A percentile compares a stretch with the other conserved stretches of the same genome.
Conservation (phyloP, 768 basidiomycete species). For the Tremella yokohamensis region DNA sequence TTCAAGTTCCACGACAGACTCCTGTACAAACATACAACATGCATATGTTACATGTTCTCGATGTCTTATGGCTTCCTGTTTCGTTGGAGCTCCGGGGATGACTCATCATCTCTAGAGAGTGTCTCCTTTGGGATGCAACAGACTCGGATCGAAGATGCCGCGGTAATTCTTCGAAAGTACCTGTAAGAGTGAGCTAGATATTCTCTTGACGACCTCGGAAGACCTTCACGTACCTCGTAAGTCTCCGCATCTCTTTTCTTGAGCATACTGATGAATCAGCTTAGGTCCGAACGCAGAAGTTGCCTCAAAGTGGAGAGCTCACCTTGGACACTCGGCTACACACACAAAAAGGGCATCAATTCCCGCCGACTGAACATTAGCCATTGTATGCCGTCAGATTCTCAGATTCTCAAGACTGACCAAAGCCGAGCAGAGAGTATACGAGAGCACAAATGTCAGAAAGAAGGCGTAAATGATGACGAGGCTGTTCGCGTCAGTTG, state of each 20-base stretch:
- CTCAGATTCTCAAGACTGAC: not conserved
- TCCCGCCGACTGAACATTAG: slow-evolving; percentile 4
- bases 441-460: not conserved
- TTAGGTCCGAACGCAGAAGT: not conserved
- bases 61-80: too few species aligned
- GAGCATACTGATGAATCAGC: too few species aligned
- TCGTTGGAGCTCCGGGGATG: too few species aligned
- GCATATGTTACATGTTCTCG: too few species aligned
- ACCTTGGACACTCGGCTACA: slow-evolving; percentile 1
- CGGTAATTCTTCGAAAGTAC: too few species aligned
- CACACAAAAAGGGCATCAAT: slow-evolving; percentile 5
- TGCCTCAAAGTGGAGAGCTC: not conserved
- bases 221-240: not conserved
- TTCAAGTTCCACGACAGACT: too few species aligned
- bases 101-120: too few species aligned
- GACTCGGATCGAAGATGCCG: too few species aligned
- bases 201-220: too few species aligned
- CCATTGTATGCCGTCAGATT: not conserved
- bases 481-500: not conserved
- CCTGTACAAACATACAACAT: too few species aligned
- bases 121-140: too few species aligned
- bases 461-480: slow-evolving; percentile 6
- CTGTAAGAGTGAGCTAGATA: too few species aligned
- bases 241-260: not conserved
- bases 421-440: not conserved